A percentile compares a stretch with the other conserved stretches of the same genome.
Conservation (phyloP, 805 yeast genomes). For the Debaryomyces castellii region DNA sequence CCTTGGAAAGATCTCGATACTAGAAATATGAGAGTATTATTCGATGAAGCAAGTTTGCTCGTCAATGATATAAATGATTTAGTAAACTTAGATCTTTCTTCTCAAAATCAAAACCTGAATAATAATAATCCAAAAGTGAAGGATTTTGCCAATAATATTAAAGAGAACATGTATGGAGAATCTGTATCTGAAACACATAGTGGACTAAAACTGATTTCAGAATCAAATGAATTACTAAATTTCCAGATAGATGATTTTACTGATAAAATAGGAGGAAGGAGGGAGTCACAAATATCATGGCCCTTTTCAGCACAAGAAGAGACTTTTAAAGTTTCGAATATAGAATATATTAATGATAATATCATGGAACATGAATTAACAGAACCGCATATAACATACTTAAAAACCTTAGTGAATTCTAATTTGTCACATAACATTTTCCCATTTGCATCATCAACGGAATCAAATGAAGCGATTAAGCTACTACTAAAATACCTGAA, state of each 20-base stretch:
- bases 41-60: constrained; percentile 33
- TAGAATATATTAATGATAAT: constrained; percentile 25
- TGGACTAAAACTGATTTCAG: constrained; percentile 6
- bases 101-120: not conserved
- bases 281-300: not conserved
- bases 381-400: constrained; percentile 31
- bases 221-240: constrained; percentile 15
- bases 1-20: constrained; percentile 1
- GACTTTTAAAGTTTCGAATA: constrained; percentile 13
- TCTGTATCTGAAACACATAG: not conserved
- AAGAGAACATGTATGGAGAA: not conserved
- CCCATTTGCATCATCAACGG: constrained; percentile 38
- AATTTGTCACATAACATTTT: constrained; percentile 31
- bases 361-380: constrained; percentile 21
- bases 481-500: constrained; percentile 56
- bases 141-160: not conserved
- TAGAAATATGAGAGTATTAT: constrained; percentile 17
- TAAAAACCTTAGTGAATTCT: constrained; percentile 26
- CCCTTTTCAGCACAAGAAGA: not conserved
- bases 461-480: constrained; percentile 32
- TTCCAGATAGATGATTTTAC: constrained; percentile 21
- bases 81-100: constrained; percentile 11
- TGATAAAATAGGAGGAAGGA: not conserved
- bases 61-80: constrained; percentile 32
- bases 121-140: not conserved